Conservation (phyloP, 2,329 filamentous ascomycete genomes). For the Didymella segeticola region DNA sequence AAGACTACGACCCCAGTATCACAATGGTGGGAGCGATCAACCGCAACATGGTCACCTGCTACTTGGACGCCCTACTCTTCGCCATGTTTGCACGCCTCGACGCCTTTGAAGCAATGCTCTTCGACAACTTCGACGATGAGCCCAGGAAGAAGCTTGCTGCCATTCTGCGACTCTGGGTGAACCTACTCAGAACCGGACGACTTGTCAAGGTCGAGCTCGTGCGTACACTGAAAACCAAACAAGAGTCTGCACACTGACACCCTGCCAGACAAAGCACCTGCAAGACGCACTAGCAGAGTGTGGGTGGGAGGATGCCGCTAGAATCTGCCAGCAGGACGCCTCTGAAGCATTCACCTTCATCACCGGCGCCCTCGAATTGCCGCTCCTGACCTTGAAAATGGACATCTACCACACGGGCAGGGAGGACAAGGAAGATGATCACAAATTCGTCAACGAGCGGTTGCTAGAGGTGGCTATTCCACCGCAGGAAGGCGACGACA, state of each 20-base stretch:
- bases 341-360: constrained; percentile 97
- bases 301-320: constrained; percentile 83
- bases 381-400: constrained; percentile 88
- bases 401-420: constrained; percentile 93
- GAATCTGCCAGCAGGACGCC: constrained; percentile 87
- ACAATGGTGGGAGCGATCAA: constrained; percentile 87
- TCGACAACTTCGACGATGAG: constrained; percentile 77
- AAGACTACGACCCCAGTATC: constrained; percentile 73
- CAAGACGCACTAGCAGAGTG: constrained; percentile 84
- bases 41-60: constrained; percentile 87
- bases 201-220: constrained; percentile 87
- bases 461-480: constrained; percentile 91
- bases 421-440: constrained; percentile 81
- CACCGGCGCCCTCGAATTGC: constrained; percentile 85
- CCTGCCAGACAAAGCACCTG: constrained; percentile 73
- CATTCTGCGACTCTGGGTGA: constrained; percentile 88
- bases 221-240: constrained; percentile 35
- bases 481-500: constrained; percentile 69
- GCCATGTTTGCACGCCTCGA: constrained; percentile 93
- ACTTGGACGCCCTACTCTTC: constrained; percentile 88
- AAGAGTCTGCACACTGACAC: background rate
- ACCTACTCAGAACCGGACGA: constrained; percentile 83
- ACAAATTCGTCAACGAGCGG: constrained; percentile 92
- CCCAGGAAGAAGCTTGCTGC: constrained; percentile 75
- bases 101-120: constrained; percentile 92